phyloP scores from a whole-genome alignment of 495 filamentous ascomycete genomes.

The Aspergillus funiculosus region DNA sequence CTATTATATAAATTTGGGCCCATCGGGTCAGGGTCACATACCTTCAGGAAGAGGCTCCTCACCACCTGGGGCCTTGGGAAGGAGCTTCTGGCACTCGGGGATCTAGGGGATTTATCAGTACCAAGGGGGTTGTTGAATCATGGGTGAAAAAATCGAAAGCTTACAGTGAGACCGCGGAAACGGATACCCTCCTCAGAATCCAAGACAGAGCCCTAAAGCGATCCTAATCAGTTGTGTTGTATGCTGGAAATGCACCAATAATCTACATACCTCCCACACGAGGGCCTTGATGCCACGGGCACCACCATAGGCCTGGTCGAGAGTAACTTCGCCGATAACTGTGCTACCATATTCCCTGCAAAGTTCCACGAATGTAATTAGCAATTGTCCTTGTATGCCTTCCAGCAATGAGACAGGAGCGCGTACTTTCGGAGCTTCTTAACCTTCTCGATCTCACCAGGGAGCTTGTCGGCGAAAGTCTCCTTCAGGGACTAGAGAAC shows the following conservation, averaged over 20 bases:
- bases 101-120: no score
- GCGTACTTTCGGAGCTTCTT: constrained; percentile 93
- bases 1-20: no score
- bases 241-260: neutral
- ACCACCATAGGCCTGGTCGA: constrained; percentile 99
- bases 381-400: constrained; percentile 7
- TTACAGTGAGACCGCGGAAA: constrained; percentile 89
- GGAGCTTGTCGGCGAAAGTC: constrained; percentile 91
- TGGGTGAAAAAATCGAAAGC: no score
- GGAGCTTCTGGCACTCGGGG: constrained; percentile 93
- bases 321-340: constrained; percentile 93
- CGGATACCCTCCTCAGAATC: constrained; percentile 98
- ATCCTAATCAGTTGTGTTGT: constrained; percentile 8
- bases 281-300: constrained; percentile 97
- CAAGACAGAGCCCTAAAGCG: constrained; percentile 76
- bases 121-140: no score
- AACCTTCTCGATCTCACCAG: constrained; percentile 96
- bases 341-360: constrained; percentile 85
- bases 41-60: constrained; percentile 93
- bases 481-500: constrained; percentile 83
- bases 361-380: constrained; percentile 16
- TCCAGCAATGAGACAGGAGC: constrained; percentile 3
- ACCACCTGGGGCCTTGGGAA: constrained; percentile 93
- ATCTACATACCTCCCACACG: constrained; percentile 83
- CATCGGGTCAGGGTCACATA: neutral